Evolutionary conservation across 352 stramenopile species (phyloP).

Genomic region (Phytopythium litorale): DNA sequence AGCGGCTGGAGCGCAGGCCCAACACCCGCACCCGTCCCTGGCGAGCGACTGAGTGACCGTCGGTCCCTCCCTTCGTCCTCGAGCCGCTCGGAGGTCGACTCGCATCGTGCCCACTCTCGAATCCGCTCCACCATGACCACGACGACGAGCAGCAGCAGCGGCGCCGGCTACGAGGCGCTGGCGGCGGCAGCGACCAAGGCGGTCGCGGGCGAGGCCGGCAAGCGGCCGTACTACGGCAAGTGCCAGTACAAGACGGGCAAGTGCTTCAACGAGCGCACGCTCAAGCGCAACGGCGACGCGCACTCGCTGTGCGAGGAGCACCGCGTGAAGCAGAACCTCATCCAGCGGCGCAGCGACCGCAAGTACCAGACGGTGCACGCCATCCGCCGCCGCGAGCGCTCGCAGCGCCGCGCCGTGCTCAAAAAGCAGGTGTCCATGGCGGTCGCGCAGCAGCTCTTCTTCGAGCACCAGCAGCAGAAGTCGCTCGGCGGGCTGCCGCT

Average conservation of each 20-base stretch:
- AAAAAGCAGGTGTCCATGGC: slow-evolving; percentile 83
- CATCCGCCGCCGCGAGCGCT: slow-evolving; percentile 73
- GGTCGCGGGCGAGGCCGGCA: slow-evolving; percentile 6
- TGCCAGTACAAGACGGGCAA: slow-evolving; percentile 89
- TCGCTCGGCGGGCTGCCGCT: slow-evolving; percentile 43
- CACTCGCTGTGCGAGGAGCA: slow-evolving; percentile 85
- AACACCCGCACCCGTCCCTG: background rate
- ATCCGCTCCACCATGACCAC: background rate
- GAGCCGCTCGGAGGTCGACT: background rate
- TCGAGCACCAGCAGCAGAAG: slow-evolving; percentile 78
- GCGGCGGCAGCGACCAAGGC: slow-evolving; percentile 3
- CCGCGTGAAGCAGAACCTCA: slow-evolving; percentile 82
- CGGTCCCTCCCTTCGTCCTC: slow-evolving; percentile 6
- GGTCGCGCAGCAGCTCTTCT: slow-evolving; percentile 76
- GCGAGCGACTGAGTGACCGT: background rate
- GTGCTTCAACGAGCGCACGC: slow-evolving; percentile 82
- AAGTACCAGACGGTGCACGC: slow-evolving; percentile 87
- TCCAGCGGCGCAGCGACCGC: slow-evolving; percentile 78
- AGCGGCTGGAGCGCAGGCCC: background rate
- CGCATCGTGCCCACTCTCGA: slow-evolving; percentile 3
- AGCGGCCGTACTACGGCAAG: slow-evolving; percentile 63
- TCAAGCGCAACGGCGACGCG: slow-evolving; percentile 80
- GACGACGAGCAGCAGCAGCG: background rate
- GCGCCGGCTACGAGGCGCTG: slow-evolving; percentile 10
- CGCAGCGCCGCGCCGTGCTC: slow-evolving; percentile 65